Base-by-base conservation (phyloP, 768 basidiomycete genomes). In the Tylopilus sp. region DNA sequence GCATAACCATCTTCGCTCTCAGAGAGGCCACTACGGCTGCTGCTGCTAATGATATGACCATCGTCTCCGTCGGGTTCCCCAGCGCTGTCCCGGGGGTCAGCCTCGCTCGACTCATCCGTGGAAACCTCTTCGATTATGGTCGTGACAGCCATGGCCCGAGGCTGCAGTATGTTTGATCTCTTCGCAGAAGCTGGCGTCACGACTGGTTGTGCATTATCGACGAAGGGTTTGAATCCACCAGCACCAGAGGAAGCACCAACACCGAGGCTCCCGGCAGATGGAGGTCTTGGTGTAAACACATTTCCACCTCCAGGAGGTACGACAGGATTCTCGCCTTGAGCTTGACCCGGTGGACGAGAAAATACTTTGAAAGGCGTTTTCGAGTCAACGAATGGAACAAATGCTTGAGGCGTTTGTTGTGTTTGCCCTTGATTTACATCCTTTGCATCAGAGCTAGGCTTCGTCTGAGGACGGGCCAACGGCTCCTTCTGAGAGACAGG, bases 351-450 rank as follows among this genome's bases (percentile, higher is more conserved):
- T n/a, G 77, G 88, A 16, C 85, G 80, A 53, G 82, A 87, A 68
- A 91, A 91, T 19, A 91, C 88, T 56, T 72, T 86, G 63, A 75
- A 74, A 12, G 76, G 75, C 14, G 72, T 64, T 48, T 74, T 66
- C 8, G 71, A 58, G 45, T 78, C 75, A 8, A 65, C 64, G 49
- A 76, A 73, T 3, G 77, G 73, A 25, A 67, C 65, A 49, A 77
- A 75, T 74, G 76, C 76, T 33, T 72, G 71, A 38, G 66, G 40
- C 17, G 58, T 48, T 44, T 56, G 54, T 11, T 55, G 62, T 28
- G 44, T 34, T 33, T 59, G 55, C 25, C 48, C 56, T 58, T 57
- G 58, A 21, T 49, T 37, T 47, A 60, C 63, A 40, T 64, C 50
- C 24, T 59, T 58, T 1, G 21, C 22, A 16, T 65, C 63, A 51